phyloP scores from a whole-genome alignment of 192 early-diverging fungal species.

The Coemansia sp. region DNA sequence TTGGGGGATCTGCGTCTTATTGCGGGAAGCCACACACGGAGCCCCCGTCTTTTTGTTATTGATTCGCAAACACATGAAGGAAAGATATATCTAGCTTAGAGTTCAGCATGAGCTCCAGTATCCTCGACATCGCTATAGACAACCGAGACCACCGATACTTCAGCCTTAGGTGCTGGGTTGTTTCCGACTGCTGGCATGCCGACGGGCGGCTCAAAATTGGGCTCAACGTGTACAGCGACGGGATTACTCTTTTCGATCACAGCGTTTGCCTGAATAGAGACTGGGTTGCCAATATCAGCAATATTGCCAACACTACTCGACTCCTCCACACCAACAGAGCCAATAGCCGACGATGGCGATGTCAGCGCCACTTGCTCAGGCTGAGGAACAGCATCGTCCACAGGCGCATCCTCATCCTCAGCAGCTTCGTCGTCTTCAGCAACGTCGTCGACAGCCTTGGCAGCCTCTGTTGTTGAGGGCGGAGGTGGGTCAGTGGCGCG shows the following conservation, averaged over 20 bases:
- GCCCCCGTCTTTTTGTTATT: neutral
- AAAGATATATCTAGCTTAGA: neutral
- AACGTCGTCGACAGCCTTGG: neutral
- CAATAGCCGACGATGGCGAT: neutral
- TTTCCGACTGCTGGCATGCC: neutral
- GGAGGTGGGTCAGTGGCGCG: constrained; percentile 32
- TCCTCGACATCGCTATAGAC: constrained; percentile 6
- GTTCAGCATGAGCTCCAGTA: neutral
- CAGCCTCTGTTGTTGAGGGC: neutral
- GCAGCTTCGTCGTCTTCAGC: neutral
- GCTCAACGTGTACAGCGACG: neutral
- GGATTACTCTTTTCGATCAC: neutral
- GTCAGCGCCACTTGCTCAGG: constrained; percentile 6
- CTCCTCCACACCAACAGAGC: neutral
- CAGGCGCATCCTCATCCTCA: neutral
- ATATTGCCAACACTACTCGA: constrained; percentile 3
- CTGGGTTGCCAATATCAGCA: constrained; percentile 6
- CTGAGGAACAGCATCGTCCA: neutral
- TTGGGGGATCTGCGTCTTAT: neutral
- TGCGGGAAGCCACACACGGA: neutral
- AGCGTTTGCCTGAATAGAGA: neutral
- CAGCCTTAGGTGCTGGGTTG: neutral
- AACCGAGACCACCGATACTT: neutral
- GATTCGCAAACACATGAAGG: too few relatives aligned
- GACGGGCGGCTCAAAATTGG: constrained; percentile 1